Evolutionary conservation across 2,329 filamentous ascomycete species (phyloP), one percentile per base, ranked within the genome.

Genomic region (Microsporum canis): DNA sequence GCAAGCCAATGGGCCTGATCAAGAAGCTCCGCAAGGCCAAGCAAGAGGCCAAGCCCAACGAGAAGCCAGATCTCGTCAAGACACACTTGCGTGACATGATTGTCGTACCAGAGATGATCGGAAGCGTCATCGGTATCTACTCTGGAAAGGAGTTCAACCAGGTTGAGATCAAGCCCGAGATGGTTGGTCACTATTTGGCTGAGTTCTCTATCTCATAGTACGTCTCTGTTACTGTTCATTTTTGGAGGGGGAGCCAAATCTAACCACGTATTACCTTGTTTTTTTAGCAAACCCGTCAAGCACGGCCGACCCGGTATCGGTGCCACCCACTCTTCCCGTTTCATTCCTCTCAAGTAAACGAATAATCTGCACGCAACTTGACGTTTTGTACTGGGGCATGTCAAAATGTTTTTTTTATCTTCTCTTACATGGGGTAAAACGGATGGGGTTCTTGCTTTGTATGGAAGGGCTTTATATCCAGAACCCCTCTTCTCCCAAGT

Each of bases 71-170:
- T 77, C 85, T 94, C 75, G 92, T 97, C 84, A 96, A 96, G 88
- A 99, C 92, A 67, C 92, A 99, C 80, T 88, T 99, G 75, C 91
- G 92, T 81, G 88, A 99, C 84, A 99, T 99, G 94, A 96, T 99
- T 79, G 87, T 99, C 77, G 94, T 99, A 72, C 94, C 94, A 74
- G 94, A 99, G 86, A 97, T 99, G 94, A 99, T 99, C 77, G 94
- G 94, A 75, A 89, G 84, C 80, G 92, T 99, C 75, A 88, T 99
- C 75, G 94, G 91, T 78, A 94, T 99, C 84, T 99, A 99, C 89
- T 96, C 90, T 71, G 94, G 94, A 78, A 99, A 99, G 88, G 91
- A 97, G 82, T 99, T 99, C 89, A 99, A 99, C 88, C 92, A 96
- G 86, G 91, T 99, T 73, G 94, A 99, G 82, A 94, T 99, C 84